Base-by-base conservation (phyloP, 2,329 filamentous ascomycete genomes). In the Knufia fluminis region DNA sequence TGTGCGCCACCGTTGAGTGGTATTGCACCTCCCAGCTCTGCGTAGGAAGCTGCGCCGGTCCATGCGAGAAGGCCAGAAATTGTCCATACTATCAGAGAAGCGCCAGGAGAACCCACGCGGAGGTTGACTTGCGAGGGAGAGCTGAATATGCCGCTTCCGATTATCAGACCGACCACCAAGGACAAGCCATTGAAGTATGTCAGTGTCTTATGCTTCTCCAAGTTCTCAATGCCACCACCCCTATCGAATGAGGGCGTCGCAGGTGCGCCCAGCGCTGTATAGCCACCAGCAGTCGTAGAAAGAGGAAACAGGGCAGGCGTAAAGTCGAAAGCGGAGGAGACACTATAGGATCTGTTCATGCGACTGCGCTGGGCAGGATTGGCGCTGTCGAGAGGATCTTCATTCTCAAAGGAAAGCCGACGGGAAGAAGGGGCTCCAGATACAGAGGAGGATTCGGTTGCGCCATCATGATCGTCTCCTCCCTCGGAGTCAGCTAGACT, bases 121-220 rank as follows among this genome's bases (percentile, higher is more conserved):
- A 79, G 78, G 67, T 92, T 95, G 60, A 98, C 91, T 64, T 94
- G 87, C 49, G 87, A 89, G 0, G 91, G 91, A 19, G 88, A 94
- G 2, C 88, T 94, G 69, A 97, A 98, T 61, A 98, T 96, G 12
- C 91, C 92, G 20, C 87, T 94, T 2, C 92, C 92, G 62, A 98
- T 97, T 58, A 97, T 94, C 55, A 98, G 70, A 1, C 92, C 91
- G 43, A 97, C 79, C 44, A 98, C 86, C 51, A 98, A 73, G 20
- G 88, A 94, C 51, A 98, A 68, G 1, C 92, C 92, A 66, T 98
- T 98, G 41, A 97, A 65, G 63, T 91, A 97, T 23, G 92, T 97
- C 67, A 98, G 70, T 12, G 86, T 94, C 72, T 98, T 98, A 72
- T 94, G 85, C 66, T 88, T 92, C 73, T 98, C 92, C 56, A 97